These are phyloP conservation scores for Linum usitatissimum DNA, from an alignment of 345 rosid species.

Conservation along the genomic window DNA sequence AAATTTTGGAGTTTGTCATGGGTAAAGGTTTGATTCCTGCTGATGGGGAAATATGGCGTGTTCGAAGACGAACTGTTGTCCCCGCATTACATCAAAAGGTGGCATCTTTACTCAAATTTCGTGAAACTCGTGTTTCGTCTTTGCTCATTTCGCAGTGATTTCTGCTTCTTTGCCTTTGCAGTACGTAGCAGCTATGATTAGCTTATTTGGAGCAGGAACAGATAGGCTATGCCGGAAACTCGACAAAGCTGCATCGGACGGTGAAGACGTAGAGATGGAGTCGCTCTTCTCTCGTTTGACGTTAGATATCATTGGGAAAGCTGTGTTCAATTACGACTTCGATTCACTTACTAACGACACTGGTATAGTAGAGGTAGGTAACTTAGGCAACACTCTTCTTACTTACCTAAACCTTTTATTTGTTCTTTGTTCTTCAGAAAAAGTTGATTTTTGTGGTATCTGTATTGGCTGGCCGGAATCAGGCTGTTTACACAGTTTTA, in stretches of 20 bases:
- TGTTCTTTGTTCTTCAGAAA: not conserved
- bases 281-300: slow-evolving; percentile 94
- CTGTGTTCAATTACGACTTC: slow-evolving; percentile 88
- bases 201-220: slow-evolving; percentile 72
- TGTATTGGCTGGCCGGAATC: slow-evolving; percentile 14
- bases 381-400: not conserved
- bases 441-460: slow-evolving; percentile 11
- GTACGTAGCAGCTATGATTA: slow-evolving; percentile 92
- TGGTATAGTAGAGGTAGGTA: slow-evolving; percentile 99
- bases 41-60: slow-evolving; percentile 92
- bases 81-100: slow-evolving; percentile 96
- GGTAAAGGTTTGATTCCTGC: slow-evolving; percentile 96
- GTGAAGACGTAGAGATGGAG: slow-evolving; percentile 90
- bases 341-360: slow-evolving; percentile 85
- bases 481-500: slow-evolving; percentile 90
- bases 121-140: too few species aligned
- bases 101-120: not conserved
- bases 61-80: slow-evolving; percentile 82
- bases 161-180: slow-evolving; percentile 15
- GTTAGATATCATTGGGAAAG: slow-evolving; percentile 84
- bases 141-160: too few species aligned
- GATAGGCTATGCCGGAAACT: slow-evolving; percentile 82
- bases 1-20: slow-evolving; percentile 95
- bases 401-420: too few species aligned
- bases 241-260: slow-evolving; percentile 58